phyloP scores from a whole-genome alignment of 305 asterid genomes.

The Rubia balearica region DNA sequence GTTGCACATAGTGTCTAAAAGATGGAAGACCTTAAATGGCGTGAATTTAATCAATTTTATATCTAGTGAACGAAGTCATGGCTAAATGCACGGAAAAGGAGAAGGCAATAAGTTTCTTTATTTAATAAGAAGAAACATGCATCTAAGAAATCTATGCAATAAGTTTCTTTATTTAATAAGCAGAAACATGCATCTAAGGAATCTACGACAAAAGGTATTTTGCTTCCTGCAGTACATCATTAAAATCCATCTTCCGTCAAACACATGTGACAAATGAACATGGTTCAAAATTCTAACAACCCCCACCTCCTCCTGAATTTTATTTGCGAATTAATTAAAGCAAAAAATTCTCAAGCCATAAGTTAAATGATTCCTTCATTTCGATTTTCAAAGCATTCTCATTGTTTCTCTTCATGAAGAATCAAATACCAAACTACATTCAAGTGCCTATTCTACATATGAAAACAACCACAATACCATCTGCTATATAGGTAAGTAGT shows the following conservation, averaged over 20 bases:
- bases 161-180: not conserved
- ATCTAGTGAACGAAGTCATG: not conserved
- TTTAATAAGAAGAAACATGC: not conserved
- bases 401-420: not conserved
- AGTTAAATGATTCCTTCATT: not conserved
- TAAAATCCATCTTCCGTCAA: conserved; percentile 4
- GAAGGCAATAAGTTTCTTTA: not conserved
- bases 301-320: not conserved
- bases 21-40: not conserved
- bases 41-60: too few relatives aligned
- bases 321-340: not conserved
- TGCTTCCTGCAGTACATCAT: not conserved
- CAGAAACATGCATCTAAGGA: not conserved
- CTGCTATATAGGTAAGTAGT: not conserved
- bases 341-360: not conserved
- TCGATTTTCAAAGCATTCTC: not conserved
- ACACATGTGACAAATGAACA: not conserved
- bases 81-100: not conserved
- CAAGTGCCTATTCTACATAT: not conserved
- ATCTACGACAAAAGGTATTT: not conserved
- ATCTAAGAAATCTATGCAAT: not conserved
- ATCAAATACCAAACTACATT: not conserved
- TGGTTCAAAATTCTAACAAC: not conserved
- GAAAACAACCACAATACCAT: not conserved
- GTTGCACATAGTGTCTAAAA: conserved; percentile 1